A percentile compares a stretch with the other conserved stretches of the same genome.
Evolutionary conservation across 352 stramenopile genomes (phyloP).

Genomic region (Globisporangium ultimum): DNA sequence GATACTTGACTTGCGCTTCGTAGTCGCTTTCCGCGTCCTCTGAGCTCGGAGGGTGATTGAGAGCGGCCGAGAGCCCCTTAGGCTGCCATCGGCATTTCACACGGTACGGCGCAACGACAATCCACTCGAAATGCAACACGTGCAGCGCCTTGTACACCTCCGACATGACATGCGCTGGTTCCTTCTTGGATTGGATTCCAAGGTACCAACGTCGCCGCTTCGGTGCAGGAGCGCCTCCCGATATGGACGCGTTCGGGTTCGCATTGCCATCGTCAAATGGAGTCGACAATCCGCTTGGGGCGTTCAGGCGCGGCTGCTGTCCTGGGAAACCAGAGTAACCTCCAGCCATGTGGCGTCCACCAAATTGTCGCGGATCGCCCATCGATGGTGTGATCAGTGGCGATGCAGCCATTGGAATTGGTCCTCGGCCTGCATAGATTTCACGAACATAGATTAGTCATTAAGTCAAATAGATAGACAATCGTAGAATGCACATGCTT

Average conservation of each 20-base stretch:
- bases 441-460: not conserved
- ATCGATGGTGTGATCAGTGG: constrained; percentile 64
- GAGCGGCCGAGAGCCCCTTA: constrained; percentile 18
- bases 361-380: constrained; percentile 60
- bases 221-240: constrained; percentile 26
- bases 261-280: constrained; percentile 33
- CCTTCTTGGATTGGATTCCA: constrained; percentile 99
- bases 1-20: constrained; percentile 23
- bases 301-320: constrained; percentile 13
- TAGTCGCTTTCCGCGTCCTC: constrained; percentile 18
- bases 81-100: constrained; percentile 97
- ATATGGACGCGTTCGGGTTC: not conserved
- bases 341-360: constrained; percentile 34
- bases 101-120: constrained; percentile 94
- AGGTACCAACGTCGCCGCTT: constrained; percentile 96
- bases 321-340: constrained; percentile 12
- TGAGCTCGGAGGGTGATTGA: not conserved
- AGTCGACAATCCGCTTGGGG: constrained; percentile 6
- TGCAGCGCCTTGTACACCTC: constrained; percentile 99
- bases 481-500: not conserved
- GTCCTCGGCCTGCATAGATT: constrained; percentile 39
- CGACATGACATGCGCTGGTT: constrained; percentile 99
- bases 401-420: constrained; percentile 79
- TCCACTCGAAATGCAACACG: constrained; percentile 97
- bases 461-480: not conserved